These are phyloP conservation scores for Fraxinus sp. DNA, from an alignment of 305 asterid species.

Conservation along the genomic window DNA sequence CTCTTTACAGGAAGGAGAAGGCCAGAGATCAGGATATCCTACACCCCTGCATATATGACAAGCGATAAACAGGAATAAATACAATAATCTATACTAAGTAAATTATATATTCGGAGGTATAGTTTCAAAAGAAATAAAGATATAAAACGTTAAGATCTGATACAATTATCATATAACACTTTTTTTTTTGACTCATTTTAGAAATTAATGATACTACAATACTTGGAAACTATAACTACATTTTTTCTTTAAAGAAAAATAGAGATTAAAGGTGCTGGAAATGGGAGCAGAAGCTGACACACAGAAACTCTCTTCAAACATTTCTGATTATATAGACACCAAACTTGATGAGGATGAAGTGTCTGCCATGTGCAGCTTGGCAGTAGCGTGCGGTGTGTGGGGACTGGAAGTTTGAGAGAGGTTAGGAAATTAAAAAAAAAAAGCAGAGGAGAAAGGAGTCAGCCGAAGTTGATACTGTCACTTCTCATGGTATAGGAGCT, in stretches of 20 bases:
- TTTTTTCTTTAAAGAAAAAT: not conserved
- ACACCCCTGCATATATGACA: slow-evolving; percentile 58
- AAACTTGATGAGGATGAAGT: not conserved
- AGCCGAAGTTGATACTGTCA: not conserved
- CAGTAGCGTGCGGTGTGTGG: not conserved
- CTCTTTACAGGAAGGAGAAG: slow-evolving; percentile 81
- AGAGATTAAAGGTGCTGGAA: not conserved
- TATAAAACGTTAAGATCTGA: not conserved
- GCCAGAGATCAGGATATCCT: slow-evolving; percentile 98
- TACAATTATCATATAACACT: not conserved
- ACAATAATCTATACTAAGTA: not conserved
- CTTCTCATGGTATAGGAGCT: not conserved
- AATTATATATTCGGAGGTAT: not conserved
- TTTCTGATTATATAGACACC: not conserved
- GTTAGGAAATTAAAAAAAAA: not conserved
- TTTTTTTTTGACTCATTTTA: not conserved
- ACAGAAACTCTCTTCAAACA: not conserved
- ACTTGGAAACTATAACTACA: not conserved
- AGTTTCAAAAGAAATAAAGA: not conserved
- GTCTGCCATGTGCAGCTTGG: not conserved
- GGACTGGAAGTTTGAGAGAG: not conserved
- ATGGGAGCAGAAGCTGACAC: not conserved
- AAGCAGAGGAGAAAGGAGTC: not conserved
- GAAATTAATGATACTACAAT: not conserved
- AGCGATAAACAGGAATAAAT: not conserved